A percentile compares a stretch with the other conserved stretches of the same genome.
Evolutionary conservation across 805 yeast species (phyloP).

Genomic region (Vanderwaltozyma polyspora): DNA sequence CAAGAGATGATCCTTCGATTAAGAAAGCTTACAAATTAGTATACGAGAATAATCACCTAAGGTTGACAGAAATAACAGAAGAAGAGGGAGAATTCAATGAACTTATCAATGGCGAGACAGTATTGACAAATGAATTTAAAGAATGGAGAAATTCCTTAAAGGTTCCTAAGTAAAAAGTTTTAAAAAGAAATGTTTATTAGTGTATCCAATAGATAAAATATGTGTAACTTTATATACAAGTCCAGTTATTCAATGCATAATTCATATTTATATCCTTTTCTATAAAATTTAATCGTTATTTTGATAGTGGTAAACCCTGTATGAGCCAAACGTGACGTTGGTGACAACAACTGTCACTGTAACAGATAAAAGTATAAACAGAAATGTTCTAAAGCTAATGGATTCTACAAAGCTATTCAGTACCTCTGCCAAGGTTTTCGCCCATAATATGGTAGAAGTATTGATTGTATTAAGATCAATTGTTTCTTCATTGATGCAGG

Average conservation of each 20-base stretch:
- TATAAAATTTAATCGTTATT: no score
- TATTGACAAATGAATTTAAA: constrained; percentile 40
- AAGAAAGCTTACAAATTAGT: constrained; percentile 45
- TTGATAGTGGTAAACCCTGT: constrained; percentile 22
- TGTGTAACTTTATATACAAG: no score
- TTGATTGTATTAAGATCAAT: constrained; percentile 1
- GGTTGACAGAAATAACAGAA: constrained; percentile 35
- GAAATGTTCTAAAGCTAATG: constrained; percentile 57
- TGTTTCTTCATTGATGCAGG: constrained; percentile 44
- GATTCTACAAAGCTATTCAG: constrained; percentile 65
- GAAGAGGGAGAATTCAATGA: constrained; percentile 28
- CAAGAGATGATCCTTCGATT: constrained; percentile 42
- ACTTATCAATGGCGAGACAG: constrained; percentile 28
- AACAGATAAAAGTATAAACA: constrained; percentile 34
- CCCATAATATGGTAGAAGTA: constrained; percentile 52
- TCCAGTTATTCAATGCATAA: no score
- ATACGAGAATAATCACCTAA: constrained; percentile 38
- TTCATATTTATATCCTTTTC: no score
- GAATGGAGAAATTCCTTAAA: constrained; percentile 37
- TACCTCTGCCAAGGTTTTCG: constrained; percentile 74
- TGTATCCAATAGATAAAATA: no score
- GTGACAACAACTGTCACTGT: constrained; percentile 44
- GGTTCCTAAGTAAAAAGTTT: background rate
- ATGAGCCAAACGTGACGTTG: constrained; percentile 39
- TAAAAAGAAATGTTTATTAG: background rate